Evolutionary conservation across 768 basidiomycete species (phyloP), one percentile per base, ranked within the genome.

Genomic region (Hortiboletus campestris): DNA sequence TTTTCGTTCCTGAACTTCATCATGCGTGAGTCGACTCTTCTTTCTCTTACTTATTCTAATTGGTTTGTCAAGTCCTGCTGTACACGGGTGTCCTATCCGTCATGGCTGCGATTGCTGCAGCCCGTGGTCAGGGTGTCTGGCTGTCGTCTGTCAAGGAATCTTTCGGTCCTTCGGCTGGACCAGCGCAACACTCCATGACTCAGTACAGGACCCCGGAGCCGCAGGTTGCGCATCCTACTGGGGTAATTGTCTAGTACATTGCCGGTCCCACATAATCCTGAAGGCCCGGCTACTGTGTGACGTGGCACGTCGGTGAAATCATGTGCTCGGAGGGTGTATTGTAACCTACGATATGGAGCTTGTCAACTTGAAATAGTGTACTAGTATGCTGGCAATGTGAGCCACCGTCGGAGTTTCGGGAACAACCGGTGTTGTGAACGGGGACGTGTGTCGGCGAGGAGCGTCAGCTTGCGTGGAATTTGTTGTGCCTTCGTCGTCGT

Each of bases 1-100:
- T 71, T 78, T 55, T 58, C 72, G 13, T 76, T 72, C 60, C 58
- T 78, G 46, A 66, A 60, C 54, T 78, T 74, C 58, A 55, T 75
- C 35, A 51, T 72, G 1, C 20, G 77, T 75, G 42, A 51, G 72
- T 62, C 16, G 13, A 13, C 17, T 20, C 8, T 13, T 19, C 49
- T 39, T 25, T 19, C 12, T 42, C 19, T 19, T 20, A 8, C 11
- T 45, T 41, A 12, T 44, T n/a, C 49, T 51, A 20, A 56, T 36
- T n/a, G 6, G 38, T 16, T 14, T 41, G 44, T 28, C 57, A 32
- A 78, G 77, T 76, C 10, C 34, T 73, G 43, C 41, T 60, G 10
- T 79, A 77, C 60, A 58, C 59, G 16, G 29, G 52, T 36, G 29
- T 56, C 10, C 55, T 78, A 22, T 39, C 61, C 10, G 48, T 67